Evolutionary conservation across 257 asterid species (phyloP), one percentile per base, ranked within the genome.

Genomic region (Scutellaria minor): DNA sequence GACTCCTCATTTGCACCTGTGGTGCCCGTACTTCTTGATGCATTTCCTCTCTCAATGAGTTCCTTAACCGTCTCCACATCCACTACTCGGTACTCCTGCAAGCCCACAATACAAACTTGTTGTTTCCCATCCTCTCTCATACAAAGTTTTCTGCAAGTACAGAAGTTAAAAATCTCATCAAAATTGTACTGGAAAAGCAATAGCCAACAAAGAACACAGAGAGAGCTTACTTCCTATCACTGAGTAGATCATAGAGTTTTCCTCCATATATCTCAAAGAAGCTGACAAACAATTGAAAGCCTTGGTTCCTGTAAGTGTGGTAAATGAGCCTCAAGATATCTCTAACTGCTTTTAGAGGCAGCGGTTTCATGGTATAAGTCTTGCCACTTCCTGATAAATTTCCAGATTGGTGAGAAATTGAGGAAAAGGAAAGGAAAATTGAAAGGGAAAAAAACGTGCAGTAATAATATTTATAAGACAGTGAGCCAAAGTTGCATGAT

Each of bases 1-100:
- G 99, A 95, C 83, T 95, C 99, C 83, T 95, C 99, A 77, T 95
- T 95, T 48, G 98, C 99, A 71, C 99, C 99, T 10, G 99, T 95
- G 73, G 96, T 90, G 55, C 99, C 99, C 3, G 95, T 95, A 79
- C 99, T 95, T 83, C 99, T 88, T 41, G 97, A 75, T 39, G 93
- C 84, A 75, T 67, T 95, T 66, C 99, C 99, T 88, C 75, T 92
- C 85, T 95, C 99, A 78, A 95, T 95, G 51, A 92, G 96, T 76
- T 95, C 98, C 81, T 87, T 88, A 63, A 95, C 85, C 37, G 83
- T 88, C 76, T 85, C 92, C 61, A 83, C 92, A 66, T 87, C 92
- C 15, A 79, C 76, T 42, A 87, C 90, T 64, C 82, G 80, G 76
- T 79, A 85, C 82, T 87, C 92, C 73, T 87, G 92, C 90, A 87